Evolutionary conservation across 2,329 filamentous ascomycete genomes (phyloP), one percentile per base, ranked within the genome.

Genomic region (Fusarium chuoi): DNA sequence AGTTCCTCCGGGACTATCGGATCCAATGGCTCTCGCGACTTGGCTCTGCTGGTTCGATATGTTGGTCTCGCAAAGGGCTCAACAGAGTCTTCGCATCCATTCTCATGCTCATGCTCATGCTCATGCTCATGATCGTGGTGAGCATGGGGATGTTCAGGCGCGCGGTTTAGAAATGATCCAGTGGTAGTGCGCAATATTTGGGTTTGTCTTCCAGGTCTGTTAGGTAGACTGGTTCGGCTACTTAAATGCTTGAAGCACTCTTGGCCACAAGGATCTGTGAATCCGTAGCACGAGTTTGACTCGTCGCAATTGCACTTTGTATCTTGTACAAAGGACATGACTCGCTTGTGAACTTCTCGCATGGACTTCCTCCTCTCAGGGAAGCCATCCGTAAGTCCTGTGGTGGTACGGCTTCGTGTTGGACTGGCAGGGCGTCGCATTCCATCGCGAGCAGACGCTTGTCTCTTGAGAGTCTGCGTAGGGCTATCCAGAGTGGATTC

Each of bases 291-390:
- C 4, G 88, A 87, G 1, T 89, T 90, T 24, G 81, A 80, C 73
- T 89, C 87, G 69, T 92, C 89, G 74, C 90, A 92, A 75, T 90
- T 89, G 39, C 85, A 77, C 78, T 92, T 92, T 28, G 87, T 90
- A 75, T 92, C 90, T 78, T 88, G 89, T 69, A 92, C 88, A 79
- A 92, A 92, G 49, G 90, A 92, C 80, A 91, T 81, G 44, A 92
- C 87, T 28, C 88, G 84, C 65, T 87, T 86, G 48, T 86, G 87
- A 42, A 92, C 84, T 65, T 87, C 82, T 13, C 85, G 76, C 80
- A 91, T 87, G 9, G 89, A 91, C 5, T 87, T 86, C 30, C 88
- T 83, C 36, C 88, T 83, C 36, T 80, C 80, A n/a, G 79, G 71
- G 39, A 74, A 71, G 0, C 80, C 80, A 8, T 78, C 72, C 8